Percentiles rank a stretch among this genome's conserved stretches.
Conservation (phyloP, 176 grass and related monocot species). For the Hsuehochloa calcarea region DNA sequence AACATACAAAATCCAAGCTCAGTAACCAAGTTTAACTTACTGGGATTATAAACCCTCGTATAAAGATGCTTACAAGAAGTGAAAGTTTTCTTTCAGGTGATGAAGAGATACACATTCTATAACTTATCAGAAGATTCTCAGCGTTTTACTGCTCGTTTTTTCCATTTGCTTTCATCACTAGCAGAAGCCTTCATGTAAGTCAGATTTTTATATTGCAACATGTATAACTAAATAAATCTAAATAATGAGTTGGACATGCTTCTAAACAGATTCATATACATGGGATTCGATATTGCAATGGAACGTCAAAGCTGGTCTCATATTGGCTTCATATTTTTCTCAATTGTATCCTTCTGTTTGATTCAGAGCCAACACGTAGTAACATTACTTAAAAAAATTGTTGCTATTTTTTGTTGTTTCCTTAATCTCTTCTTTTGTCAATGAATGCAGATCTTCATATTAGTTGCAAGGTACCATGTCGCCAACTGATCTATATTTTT, state of each 20-base stretch:
- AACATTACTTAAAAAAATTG: no score
- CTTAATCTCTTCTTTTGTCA: slow-evolving; percentile 42
- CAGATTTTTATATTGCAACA: no score
- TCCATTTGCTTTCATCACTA: slow-evolving; percentile 89
- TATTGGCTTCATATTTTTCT: slow-evolving; percentile 94
- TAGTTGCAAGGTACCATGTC: slow-evolving; percentile 76
- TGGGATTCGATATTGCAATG: slow-evolving; percentile 96
- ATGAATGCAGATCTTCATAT: slow-evolving; percentile 63
- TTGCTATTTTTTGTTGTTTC: slow-evolving; percentile 7
- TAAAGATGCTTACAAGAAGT: slow-evolving; percentile 11
- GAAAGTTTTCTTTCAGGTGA: slow-evolving; percentile 53
- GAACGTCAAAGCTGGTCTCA: slow-evolving; percentile 92
- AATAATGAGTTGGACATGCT: no score
- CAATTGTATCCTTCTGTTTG: slow-evolving; percentile 81
- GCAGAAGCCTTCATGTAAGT: slow-evolving; percentile 39
- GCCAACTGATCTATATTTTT: neutral
- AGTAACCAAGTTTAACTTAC: slow-evolving; percentile 9
- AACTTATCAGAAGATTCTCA: slow-evolving; percentile 89
- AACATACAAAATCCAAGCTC: neutral
- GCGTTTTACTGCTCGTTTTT: slow-evolving; percentile 70
- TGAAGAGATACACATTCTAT: slow-evolving; percentile 85
- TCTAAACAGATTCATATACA: slow-evolving; percentile 53
- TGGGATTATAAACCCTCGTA: neutral
- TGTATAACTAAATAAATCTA: no score
- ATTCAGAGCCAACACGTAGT: no score